Evolutionary conservation across 768 basidiomycete species (phyloP), one percentile per base, ranked within the genome.

Genomic region (Kwoniella sp.): DNA sequence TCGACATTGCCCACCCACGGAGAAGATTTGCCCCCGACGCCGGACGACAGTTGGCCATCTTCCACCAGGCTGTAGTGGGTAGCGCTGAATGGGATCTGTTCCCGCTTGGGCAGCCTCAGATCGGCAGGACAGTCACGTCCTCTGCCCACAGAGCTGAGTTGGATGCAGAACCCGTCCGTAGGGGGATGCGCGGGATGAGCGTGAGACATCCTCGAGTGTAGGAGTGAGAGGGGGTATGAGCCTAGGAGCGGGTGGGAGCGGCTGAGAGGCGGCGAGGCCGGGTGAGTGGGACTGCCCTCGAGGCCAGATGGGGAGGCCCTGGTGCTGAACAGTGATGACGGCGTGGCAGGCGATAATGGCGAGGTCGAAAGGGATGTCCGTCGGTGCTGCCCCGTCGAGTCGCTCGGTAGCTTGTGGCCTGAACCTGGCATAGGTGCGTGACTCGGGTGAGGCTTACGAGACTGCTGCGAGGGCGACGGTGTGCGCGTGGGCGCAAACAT

Each of bases 191-290:
- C 57, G 10, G 51, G 50, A 46, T 72, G 67, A 1, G 72, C 70
- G 29, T 63, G 60, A 5, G 70, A 71, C 72, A 73, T 73, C 3
- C 72, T 56, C 3, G 70, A 70, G 33, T 70, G 69, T 7, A 73
- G 65, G 6, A 73, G 50, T n/a, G 68, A 70, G 45, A 73, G 70
- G 12, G 67, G 69, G 42, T 71, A 73, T 17, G 70, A 70, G 14
- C 72, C 72, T 6, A 70, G 61, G 6, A 73, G 40, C 3, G 71
- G 70, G 22, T 66, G 73, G 10, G 67, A 69, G 37, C 63, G 65
- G 20, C 67, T 69, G 41, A 62, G 46, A 23, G 57, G 61, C 3
- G 45, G 27, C 20, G 26, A 5, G 9, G 41, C n/a, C 22, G 32
- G 15, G 27, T 41, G 33, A 9, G 41, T 33, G 28, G 38, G 23